Evolutionary conservation across 257 asterid genomes (phyloP), one percentile per base, ranked within the genome.

Genomic region (Echites panduratus): DNA sequence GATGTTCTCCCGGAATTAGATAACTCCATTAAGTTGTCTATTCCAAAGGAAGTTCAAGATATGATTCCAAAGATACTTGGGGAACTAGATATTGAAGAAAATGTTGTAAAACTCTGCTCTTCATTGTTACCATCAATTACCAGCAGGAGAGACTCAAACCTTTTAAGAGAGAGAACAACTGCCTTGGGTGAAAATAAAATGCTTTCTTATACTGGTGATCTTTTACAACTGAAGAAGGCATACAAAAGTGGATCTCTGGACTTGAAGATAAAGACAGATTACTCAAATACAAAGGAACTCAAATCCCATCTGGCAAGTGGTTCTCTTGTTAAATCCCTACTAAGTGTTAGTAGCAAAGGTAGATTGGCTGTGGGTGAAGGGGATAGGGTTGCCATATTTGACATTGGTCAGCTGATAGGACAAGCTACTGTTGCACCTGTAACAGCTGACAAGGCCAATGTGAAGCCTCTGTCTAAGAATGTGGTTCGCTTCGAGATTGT

Each of bases 341-440:
- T 95, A 66, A 92, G 94, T 79, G 98, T 90, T 53, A 90, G 90
- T 78, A 79, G 85, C 77, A 89, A 97, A 79, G 99, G 99, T 69
- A 91, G 97, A 70, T 85, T 95, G 74, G 99, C 99, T 63, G 99
- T 95, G 82, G 99, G 99, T 66, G 99, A 95, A 87, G 99, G 99
- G 79, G 99, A 95, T 80, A 95, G 89, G 83, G 99, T 95, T 24
- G 91, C 99, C 80, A 87, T 95, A 78, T 95, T 95, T 84, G 99
- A 95, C 81, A 95, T 92, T 69, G 99, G 96, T 29, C 99, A 95
- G 82, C 85, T 95, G 82, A 95, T 95, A 87, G 99, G 98, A 77
- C 98, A 95, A 83, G 97, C 96, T 67, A 87, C 91, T 58, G 76
- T 87, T 79, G 91, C 96, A 79, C 99, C 98, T 47, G 96, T 95